Evolutionary conservation across 805 yeast species (phyloP), one percentile per base, ranked within the genome.

Genomic region (Candida ficus): DNA sequence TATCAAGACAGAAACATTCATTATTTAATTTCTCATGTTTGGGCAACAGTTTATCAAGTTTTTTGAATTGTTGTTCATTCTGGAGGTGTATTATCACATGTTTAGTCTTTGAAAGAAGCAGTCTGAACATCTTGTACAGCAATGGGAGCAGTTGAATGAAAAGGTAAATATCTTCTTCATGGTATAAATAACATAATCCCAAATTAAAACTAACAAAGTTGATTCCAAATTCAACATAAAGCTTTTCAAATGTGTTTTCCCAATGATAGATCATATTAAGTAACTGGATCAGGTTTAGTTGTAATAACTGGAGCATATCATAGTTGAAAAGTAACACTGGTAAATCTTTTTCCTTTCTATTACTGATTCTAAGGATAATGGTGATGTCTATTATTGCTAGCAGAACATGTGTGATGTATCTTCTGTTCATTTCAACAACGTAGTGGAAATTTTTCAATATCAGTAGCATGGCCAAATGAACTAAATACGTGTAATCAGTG

Each of bases 71-170:
- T 19, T 11, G 17, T 10, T 29, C 20, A 16, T 29, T 19, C 12
- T 29, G 31, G 3, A 39, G 14, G 30, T 44, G 37, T 2, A 33
- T 19, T 3, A 54, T 35, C n/a, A 54, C n/a, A 13, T 31, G 33
- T 16, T 55, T 43, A 11, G 49, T 42, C 33, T 52, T 51, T 1
- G 29, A 31, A 20, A 54, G 36, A 12, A 54, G 38, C 32, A 48
- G 14, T 17, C 58, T 43, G 32, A 54, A 43, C 22, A 51, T 46
- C 23, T 45, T 49, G 33, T 54, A 54, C 2, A 48, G 34, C 11
- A 50, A 39, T 20, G 53, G 53, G 2, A 49, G 20, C 20, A 49
- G 32, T 27, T 49, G 53, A 1, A 37, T 34, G 21, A 40, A 53
- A 41, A 44, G 43, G 38, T 29, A 29, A 9, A 39, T 29, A 17